Conservation (phyloP, 2,329 filamentous ascomycete genomes). For the Meredithiella fracta region DNA sequence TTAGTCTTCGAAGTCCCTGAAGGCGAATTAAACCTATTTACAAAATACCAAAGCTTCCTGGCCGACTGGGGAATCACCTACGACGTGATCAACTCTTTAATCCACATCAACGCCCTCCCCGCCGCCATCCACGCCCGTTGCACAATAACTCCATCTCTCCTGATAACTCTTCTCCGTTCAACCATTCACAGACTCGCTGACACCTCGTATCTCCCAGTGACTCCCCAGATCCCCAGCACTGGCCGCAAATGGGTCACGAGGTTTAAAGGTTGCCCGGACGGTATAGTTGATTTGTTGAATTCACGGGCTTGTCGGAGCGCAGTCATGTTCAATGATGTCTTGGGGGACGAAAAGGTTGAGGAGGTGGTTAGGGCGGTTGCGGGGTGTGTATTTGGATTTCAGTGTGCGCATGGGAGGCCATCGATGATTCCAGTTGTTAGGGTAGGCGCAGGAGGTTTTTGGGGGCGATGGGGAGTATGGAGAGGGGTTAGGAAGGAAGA, state of each 20-base stretch:
- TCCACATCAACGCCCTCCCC: constrained; percentile 47
- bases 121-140: constrained; percentile 61
- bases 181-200: constrained; percentile 56
- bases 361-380: constrained; percentile 41
- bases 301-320: constrained; percentile 65
- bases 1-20: constrained; percentile 48
- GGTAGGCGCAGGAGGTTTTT: constrained; percentile 21
- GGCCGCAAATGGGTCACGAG: constrained; percentile 31
- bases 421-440: constrained; percentile 48
- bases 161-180: constrained; percentile 56
- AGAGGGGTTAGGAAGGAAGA: background rate
- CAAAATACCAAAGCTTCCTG: constrained; percentile 39
- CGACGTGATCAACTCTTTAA: constrained; percentile 24
- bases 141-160: constrained; percentile 49
- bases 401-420: constrained; percentile 65
- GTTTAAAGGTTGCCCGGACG: constrained; percentile 54
- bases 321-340: constrained; percentile 69
- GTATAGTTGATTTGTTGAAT: constrained; percentile 60
- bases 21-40: constrained; percentile 44
- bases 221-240: background rate
- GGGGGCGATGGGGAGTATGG: background rate
- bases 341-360: constrained; percentile 41
- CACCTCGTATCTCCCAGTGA: constrained; percentile 12
- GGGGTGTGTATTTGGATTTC: constrained; percentile 56
- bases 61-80: constrained; percentile 58